Percentiles rank a stretch among this genome's conserved stretches.
Conservation (phyloP, 1,284 basidiomycete genomes). For the Ustilago cynodontis region DNA sequence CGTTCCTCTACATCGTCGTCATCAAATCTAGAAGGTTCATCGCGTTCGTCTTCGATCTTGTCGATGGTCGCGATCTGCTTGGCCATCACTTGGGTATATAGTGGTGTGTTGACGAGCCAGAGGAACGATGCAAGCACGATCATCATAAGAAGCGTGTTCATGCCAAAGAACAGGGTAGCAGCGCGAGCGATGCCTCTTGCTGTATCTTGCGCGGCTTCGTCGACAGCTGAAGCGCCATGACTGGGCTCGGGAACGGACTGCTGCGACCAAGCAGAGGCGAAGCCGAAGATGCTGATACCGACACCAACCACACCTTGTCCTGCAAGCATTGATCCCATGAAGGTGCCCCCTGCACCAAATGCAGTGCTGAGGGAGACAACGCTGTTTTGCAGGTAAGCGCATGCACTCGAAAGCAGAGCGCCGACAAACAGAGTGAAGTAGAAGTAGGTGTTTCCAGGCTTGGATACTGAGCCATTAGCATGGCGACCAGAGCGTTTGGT, state of each 20-base stretch:
- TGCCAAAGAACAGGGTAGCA: slow-evolving; percentile 52
- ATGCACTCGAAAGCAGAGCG: slow-evolving; percentile 50
- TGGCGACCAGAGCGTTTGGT: neutral
- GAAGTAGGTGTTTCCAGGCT: slow-evolving; percentile 32
- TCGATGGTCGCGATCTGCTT: slow-evolving; percentile 49
- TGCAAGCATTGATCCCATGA: slow-evolving; percentile 64
- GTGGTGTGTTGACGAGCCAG: slow-evolving; percentile 41
- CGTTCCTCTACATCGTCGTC: slow-evolving; percentile 25
- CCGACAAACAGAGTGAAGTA: slow-evolving; percentile 50
- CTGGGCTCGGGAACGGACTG: slow-evolving; percentile 1
- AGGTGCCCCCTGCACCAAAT: slow-evolving; percentile 51
- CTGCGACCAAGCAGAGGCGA: slow-evolving; percentile 56
- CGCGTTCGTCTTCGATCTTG: slow-evolving; percentile 40
- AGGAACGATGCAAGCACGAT: slow-evolving; percentile 39
- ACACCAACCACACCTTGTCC: slow-evolving; percentile 63
- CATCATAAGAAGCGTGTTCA: slow-evolving; percentile 49
- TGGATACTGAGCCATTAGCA: neutral
- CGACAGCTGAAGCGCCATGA: slow-evolving; percentile 1
- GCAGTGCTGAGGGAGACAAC: slow-evolving; percentile 62
- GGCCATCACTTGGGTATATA: slow-evolving; percentile 51
- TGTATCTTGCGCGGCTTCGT: slow-evolving; percentile 27
- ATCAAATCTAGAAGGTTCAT: slow-evolving; percentile 2
- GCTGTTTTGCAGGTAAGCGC: slow-evolving; percentile 63
- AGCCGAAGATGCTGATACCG: slow-evolving; percentile 56
- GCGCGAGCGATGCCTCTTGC: slow-evolving; percentile 42